Evolutionary conservation across 1,284 basidiomycete species (phyloP).

Genomic region (Ganoderma lingzhi): DNA sequence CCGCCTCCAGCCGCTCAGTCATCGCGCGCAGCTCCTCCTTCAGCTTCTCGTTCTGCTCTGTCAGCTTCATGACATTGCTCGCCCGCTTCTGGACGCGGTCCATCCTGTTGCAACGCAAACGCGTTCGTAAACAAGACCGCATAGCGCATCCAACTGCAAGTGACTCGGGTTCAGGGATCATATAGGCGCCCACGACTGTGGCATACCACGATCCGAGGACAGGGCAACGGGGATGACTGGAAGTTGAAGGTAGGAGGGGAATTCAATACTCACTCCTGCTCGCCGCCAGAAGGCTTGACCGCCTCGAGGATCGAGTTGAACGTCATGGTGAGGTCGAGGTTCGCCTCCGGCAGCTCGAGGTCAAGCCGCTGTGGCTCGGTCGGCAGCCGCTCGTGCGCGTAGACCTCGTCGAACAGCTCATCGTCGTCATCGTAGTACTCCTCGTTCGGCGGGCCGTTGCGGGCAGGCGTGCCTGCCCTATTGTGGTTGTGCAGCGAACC

Average conservation of each 20-base stretch:
- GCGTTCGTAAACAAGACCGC: not conserved
- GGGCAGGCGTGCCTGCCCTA: not conserved
- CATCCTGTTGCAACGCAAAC: conserved; percentile 45
- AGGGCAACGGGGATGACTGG: not conserved
- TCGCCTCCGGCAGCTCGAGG: conserved; percentile 60
- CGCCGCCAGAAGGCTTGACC: conserved; percentile 31
- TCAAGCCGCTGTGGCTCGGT: conserved; percentile 38
- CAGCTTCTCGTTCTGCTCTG: conserved; percentile 80
- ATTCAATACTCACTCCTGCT: conserved; percentile 40
- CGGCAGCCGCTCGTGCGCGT: conserved; percentile 29
- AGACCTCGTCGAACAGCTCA: conserved; percentile 19
- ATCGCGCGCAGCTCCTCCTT: conserved; percentile 77
- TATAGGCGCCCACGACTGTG: conserved; percentile 15
- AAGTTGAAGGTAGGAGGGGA: conserved; percentile 9
- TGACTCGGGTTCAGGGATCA: too few species aligned
- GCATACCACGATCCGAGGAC: conserved; percentile 4
- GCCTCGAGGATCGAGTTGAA: conserved; percentile 56
- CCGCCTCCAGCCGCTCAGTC: conserved; percentile 76
- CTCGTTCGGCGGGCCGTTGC: conserved; percentile 4
- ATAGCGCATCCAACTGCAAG: not conserved
- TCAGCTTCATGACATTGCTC: conserved; percentile 76
- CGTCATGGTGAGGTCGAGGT: conserved; percentile 57
- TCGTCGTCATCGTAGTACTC: conserved; percentile 23
- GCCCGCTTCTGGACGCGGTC: conserved; percentile 77
- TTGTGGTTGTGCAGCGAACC: conserved; percentile 12